phyloP scores from a whole-genome alignment of 78 protist genomes.

The Pigoraptor vietnamica region DNA sequence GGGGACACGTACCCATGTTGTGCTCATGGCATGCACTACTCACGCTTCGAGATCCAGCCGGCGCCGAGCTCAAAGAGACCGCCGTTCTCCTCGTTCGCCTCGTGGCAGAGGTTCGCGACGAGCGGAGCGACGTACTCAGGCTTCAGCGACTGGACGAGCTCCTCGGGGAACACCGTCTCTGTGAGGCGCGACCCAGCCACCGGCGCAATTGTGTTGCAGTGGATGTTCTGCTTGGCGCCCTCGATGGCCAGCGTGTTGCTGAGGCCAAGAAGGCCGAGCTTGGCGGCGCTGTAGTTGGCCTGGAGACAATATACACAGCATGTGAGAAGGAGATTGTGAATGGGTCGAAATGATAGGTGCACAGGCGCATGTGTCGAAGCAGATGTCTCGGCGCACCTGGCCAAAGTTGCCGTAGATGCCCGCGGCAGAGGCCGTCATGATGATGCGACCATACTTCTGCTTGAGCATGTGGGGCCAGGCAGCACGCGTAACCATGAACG shows the following conservation, averaged over 20 bases:
- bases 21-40: not conserved
- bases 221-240: slow-evolving; percentile 62
- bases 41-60: slow-evolving; percentile 49
- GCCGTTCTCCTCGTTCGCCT: not conserved
- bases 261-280: slow-evolving; percentile 67
- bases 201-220: slow-evolving; percentile 73
- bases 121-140: slow-evolving; percentile 78
- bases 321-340: not conserved
- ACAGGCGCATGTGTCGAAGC: not conserved
- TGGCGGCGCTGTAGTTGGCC: slow-evolving; percentile 72
- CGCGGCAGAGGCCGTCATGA: slow-evolving; percentile 65
- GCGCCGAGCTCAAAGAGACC: slow-evolving; percentile 66
- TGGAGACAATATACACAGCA: not conserved
- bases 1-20: not conserved
- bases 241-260: slow-evolving; percentile 67
- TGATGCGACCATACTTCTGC: slow-evolving; percentile 53
- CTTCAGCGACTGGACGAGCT: slow-evolving; percentile 41
- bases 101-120: slow-evolving; percentile 64
- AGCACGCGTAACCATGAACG: slow-evolving; percentile 65
- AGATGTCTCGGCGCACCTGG: slow-evolving; percentile 30
- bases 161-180: slow-evolving; percentile 69
- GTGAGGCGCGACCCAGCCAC: slow-evolving; percentile 62
- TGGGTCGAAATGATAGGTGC: not conserved
- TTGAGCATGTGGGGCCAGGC: slow-evolving; percentile 72
- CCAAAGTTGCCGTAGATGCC: slow-evolving; percentile 87